These are phyloP conservation scores for Colletotrichum tamarilloi DNA, from an alignment of 2,329 filamentous ascomycete species.

Conservation along the genomic window DNA sequence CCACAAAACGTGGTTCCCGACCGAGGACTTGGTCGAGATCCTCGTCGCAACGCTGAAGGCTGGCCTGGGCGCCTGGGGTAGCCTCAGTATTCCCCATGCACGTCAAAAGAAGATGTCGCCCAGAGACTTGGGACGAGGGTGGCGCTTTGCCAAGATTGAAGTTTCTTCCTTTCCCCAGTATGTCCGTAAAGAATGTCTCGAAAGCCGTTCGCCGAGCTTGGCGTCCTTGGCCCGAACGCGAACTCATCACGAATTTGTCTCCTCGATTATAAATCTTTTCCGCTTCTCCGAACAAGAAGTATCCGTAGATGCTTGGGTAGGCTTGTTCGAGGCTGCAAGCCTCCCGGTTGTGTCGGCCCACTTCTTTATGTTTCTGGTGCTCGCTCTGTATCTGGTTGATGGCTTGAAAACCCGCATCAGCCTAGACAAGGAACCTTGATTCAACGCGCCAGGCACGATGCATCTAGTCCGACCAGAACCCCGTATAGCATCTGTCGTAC, in stretches of 20 bases:
- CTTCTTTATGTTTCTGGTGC: background rate
- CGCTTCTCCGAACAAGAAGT: background rate
- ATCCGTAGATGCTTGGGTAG: background rate
- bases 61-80: background rate
- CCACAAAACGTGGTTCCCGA: slow-evolving; percentile 3
- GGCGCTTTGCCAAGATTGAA: background rate
- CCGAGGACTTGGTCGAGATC: background rate
- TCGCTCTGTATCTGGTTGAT: background rate
- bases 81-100: background rate
- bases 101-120: background rate
- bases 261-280: background rate
- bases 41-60: background rate
- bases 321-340: background rate
- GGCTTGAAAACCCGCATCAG: background rate
- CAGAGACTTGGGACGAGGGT: background rate
- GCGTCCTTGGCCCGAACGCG: slow-evolving; percentile 6
- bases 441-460: background rate
- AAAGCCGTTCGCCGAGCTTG: background rate
- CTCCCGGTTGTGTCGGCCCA: background rate
- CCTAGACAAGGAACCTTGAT: background rate
- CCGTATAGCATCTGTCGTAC: background rate
- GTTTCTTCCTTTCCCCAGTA: background rate
- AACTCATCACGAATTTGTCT: background rate
- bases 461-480: background rate
- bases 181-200: background rate